Evolutionary conservation across 2,329 filamentous ascomycete species (phyloP), one percentile per base, ranked within the genome.

Genomic region (Pseudogymnoascus sp.): DNA sequence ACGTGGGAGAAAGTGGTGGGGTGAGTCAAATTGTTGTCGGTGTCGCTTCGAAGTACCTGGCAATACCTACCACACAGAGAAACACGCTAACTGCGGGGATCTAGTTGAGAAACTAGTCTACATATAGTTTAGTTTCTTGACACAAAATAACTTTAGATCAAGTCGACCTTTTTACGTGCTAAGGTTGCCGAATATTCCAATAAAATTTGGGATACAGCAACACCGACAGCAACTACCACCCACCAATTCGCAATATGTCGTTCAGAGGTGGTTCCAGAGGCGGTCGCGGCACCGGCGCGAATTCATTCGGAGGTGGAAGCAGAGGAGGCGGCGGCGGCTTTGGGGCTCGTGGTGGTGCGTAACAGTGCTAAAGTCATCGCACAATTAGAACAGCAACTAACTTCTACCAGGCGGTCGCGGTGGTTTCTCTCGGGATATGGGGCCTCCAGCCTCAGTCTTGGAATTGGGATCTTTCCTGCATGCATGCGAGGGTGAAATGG

Each of bases 401-500:
- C 38, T 60, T 68, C 49, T 64, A 63, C 63, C 66, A 71, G 72
- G 73, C 83, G 83, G 83, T 66, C 83, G 85, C 66, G 84, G 83
- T 73, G 84, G 84, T 64, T 86, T 81, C 73, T 81, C 83, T 66
- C 73, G 77, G 66, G 83, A 85, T 64, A 83, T 81, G 71, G 85
- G 85, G 59, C 85, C 85, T 65, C 85, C 85, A 65, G 81, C 82
- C 63, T 75, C 80, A 63, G 84, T 88, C 61, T 73, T 85, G 70
- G 94, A 97, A 80, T 91, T 99, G 89, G 94, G 94, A 76, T 85
- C 85, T 68, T 96, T 97, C 78, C 78, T 97, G 75, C 94, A 99
- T 80, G 87, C 92, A 64, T 93, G 90, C 79, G 94, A 99, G 78
- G 93, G 93, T 75, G 94, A 99, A 78, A 94, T 99, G 83, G 89